phyloP scores from a whole-genome alignment of 2,329 filamentous ascomycete genomes.

The Penicillium palitans region DNA sequence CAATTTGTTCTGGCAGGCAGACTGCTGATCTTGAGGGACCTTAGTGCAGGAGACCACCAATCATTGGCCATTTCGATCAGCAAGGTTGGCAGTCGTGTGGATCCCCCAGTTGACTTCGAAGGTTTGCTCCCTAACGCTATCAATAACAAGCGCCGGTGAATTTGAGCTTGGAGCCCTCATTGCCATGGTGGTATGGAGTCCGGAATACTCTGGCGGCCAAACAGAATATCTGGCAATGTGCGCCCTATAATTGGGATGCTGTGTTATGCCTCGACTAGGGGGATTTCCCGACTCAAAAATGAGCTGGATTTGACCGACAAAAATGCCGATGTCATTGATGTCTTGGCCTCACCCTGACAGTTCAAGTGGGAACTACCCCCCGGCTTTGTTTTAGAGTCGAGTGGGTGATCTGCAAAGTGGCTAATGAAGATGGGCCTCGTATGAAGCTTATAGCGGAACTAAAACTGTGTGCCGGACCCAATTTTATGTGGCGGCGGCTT shows the following conservation, averaged over 20 bases:
- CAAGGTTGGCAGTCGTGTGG: background rate
- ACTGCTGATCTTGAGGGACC: background rate
- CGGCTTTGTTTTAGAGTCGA: background rate
- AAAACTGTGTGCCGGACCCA: conserved; percentile 1
- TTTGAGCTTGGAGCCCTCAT: too few species aligned
- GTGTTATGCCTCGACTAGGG: too few species aligned
- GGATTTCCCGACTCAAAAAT: too few species aligned
- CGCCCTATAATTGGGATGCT: too few species aligned
- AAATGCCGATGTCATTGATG: background rate
- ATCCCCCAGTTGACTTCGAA: background rate
- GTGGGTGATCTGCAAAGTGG: conserved; percentile 19
- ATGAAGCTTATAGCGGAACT: conserved; percentile 19
- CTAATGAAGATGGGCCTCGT: conserved; percentile 21
- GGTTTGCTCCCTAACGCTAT: background rate
- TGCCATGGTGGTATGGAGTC: too few species aligned
- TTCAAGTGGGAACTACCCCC: background rate
- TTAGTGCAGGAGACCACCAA: background rate
- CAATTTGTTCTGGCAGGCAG: background rate
- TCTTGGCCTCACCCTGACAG: background rate
- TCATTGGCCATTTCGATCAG: background rate
- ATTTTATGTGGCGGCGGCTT: conserved; percentile 1
- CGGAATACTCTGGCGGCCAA: too few species aligned
- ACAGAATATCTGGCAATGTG: too few species aligned
- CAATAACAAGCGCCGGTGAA: too few species aligned
- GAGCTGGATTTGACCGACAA: too few species aligned